phyloP scores from a whole-genome alignment of 2,329 filamentous ascomycete species.

The Dothideomycetes sp. region DNA sequence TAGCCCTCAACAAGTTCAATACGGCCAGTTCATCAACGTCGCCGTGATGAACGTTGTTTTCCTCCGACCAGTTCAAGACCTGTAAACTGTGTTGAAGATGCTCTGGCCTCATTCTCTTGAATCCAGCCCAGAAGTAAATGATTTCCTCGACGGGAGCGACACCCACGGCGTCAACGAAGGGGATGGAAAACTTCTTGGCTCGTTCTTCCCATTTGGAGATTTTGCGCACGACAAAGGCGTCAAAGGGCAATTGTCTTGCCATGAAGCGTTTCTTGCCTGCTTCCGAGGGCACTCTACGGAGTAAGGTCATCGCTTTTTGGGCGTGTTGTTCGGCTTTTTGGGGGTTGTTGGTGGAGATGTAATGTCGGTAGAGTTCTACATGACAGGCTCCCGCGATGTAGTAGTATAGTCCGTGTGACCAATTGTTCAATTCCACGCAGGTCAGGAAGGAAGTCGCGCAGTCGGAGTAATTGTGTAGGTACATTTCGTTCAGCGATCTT shows the following conservation, averaged over 20 bases:
- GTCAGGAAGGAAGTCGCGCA: slow-evolving; percentile 66
- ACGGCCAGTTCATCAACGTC: slow-evolving; percentile 54
- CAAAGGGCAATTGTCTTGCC: slow-evolving; percentile 81
- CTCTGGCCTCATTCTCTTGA: slow-evolving; percentile 62
- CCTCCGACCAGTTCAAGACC: slow-evolving; percentile 38
- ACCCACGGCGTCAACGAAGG: slow-evolving; percentile 71
- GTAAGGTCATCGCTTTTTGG: slow-evolving; percentile 52
- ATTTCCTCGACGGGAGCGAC: slow-evolving; percentile 79
- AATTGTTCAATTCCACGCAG: slow-evolving; percentile 75
- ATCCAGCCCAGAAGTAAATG: slow-evolving; percentile 88
- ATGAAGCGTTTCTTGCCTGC: slow-evolving; percentile 85
- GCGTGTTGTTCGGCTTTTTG: slow-evolving; percentile 38
- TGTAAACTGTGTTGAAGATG: slow-evolving; percentile 52
- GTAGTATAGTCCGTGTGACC: slow-evolving; percentile 83
- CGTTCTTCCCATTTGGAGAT: slow-evolving; percentile 79
- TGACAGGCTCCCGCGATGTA: slow-evolving; percentile 75
- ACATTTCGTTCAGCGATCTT: slow-evolving; percentile 68
- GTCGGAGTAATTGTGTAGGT: slow-evolving; percentile 63
- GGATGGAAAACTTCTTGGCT: slow-evolving; percentile 55
- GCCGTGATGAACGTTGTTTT: slow-evolving; percentile 49
- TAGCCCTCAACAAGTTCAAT: slow-evolving; percentile 56
- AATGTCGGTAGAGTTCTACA: slow-evolving; percentile 68
- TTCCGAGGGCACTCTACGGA: slow-evolving; percentile 62
- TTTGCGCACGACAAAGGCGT: slow-evolving; percentile 76
- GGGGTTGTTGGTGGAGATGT: neutral